Conservation (phyloP, 441 rosid species). For the Adansonia gregorii region DNA sequence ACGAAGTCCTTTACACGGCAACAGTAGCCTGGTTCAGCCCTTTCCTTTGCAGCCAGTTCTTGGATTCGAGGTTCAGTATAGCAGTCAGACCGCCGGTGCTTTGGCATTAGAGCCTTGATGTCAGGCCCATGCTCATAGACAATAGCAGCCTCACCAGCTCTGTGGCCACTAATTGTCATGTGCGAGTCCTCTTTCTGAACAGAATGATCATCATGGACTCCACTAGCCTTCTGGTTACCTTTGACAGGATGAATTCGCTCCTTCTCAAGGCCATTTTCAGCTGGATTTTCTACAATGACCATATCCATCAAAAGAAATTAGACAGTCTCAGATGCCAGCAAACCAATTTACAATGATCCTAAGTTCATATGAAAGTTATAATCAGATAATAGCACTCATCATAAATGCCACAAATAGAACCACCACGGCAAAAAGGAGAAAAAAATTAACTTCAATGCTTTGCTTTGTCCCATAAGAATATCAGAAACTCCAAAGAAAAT, state of each 20-base stretch:
- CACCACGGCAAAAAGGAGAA: background rate
- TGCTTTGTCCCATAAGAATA: background rate
- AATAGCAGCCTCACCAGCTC: constrained; percentile 93
- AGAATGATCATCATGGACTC: constrained; percentile 52
- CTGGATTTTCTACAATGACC: constrained; percentile 49
- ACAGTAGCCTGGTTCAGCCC: constrained; percentile 77
- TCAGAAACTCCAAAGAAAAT: background rate
- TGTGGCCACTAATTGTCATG: constrained; percentile 62
- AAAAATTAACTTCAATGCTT: no score
- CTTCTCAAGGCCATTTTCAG: constrained; percentile 48
- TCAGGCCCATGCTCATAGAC: constrained; percentile 90
- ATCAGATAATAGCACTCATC: background rate
- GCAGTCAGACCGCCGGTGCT: constrained; percentile 73
- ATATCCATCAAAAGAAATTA: constrained; percentile 15
- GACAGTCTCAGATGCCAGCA: background rate
- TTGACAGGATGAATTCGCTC: constrained; percentile 47
- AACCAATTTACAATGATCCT: background rate
- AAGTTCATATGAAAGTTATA: background rate
- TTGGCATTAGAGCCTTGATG: constrained; percentile 86
- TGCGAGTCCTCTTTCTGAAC: constrained; percentile 59
- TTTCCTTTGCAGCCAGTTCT: constrained; percentile 93
- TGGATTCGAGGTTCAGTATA: constrained; percentile 90
- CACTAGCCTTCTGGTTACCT: constrained; percentile 55
- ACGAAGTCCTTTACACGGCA: constrained; percentile 74
- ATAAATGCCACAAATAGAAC: background rate